These are phyloP conservation scores for Leonotis leonurus DNA, from an alignment of 257 asterid species.

Conservation along the genomic window DNA sequence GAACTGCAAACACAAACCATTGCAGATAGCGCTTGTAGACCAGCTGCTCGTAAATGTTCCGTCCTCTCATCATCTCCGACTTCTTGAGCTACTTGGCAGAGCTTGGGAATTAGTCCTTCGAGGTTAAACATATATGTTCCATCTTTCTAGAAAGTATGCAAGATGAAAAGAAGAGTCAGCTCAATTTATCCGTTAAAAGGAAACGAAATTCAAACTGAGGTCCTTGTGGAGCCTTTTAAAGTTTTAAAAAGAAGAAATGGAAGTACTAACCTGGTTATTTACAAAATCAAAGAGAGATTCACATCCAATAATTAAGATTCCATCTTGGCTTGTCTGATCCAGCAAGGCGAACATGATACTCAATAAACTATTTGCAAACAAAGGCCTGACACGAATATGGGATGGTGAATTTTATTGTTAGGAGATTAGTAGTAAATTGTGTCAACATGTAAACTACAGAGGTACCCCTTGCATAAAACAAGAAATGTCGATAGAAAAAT, in stretches of 20 bases:
- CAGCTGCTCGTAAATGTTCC: constrained; percentile 51
- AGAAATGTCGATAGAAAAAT: neutral
- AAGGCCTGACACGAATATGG: constrained; percentile 55
- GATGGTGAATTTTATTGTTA: neutral
- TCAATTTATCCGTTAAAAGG: neutral
- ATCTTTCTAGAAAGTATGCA: constrained; percentile 55
- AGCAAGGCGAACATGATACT: constrained; percentile 64
- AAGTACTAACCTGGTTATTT: constrained; percentile 75
- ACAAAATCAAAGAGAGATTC: constrained; percentile 86
- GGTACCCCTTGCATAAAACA: neutral
- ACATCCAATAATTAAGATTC: constrained; percentile 73
- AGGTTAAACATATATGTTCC: constrained; percentile 84
- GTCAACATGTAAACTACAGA: neutral
- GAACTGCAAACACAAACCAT: constrained; percentile 39
- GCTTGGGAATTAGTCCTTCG: constrained; percentile 79
- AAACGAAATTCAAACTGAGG: constrained; percentile 1
- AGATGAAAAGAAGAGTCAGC: constrained; percentile 14
- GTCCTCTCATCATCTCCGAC: constrained; percentile 67
- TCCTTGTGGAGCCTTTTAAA: neutral
- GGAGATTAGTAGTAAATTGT: neutral
- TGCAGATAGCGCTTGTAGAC: constrained; percentile 78
- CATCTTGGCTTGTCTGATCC: constrained; percentile 83
- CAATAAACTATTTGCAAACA: constrained; percentile 80
- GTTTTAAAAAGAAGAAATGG: constrained; percentile 2
- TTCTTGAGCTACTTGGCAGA: constrained; percentile 85